Evolutionary conservation across 768 basidiomycete species (phyloP).

Genomic region (Royoungia palumana): DNA sequence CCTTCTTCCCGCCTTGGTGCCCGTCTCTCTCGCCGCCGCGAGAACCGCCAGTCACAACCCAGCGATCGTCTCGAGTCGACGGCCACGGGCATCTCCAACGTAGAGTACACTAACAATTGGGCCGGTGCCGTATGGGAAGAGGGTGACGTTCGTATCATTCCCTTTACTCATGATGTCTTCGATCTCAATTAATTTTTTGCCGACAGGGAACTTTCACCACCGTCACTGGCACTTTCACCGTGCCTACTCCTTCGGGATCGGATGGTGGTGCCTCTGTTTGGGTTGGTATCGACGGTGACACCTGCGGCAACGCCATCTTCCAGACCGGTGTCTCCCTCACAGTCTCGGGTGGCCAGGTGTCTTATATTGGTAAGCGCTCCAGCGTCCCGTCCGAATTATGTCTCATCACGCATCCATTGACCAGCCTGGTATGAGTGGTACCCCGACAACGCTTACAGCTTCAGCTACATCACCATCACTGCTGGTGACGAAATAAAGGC

Average conservation of each 20-base stretch:
- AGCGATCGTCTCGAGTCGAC: neutral
- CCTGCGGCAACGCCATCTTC: conserved; percentile 11
- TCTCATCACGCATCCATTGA: neutral
- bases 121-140: conserved; percentile 15
- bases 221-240: conserved; percentile 18
- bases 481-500: conserved; percentile 16
- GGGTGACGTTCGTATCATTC: conserved; percentile 7
- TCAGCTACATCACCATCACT: conserved; percentile 13
- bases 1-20: conserved; percentile 14
- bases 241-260: conserved; percentile 12
- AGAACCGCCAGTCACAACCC: conserved; percentile 11
- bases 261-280: conserved; percentile 14
- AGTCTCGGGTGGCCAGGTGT: neutral
- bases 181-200: neutral
- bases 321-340: conserved; percentile 21
- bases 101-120: conserved; percentile 18
- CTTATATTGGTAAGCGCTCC: conserved; percentile 1
- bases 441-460: conserved; percentile 13
- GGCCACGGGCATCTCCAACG: neutral
- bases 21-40: conserved; percentile 15
- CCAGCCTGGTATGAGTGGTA: conserved; percentile 8
- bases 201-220: conserved; percentile 20
- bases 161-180: neutral
- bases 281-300: conserved; percentile 25
- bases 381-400: neutral